Evolutionary conservation across 495 filamentous ascomycete species (phyloP).

Genomic region (Aspergillus carlsbadensis): DNA sequence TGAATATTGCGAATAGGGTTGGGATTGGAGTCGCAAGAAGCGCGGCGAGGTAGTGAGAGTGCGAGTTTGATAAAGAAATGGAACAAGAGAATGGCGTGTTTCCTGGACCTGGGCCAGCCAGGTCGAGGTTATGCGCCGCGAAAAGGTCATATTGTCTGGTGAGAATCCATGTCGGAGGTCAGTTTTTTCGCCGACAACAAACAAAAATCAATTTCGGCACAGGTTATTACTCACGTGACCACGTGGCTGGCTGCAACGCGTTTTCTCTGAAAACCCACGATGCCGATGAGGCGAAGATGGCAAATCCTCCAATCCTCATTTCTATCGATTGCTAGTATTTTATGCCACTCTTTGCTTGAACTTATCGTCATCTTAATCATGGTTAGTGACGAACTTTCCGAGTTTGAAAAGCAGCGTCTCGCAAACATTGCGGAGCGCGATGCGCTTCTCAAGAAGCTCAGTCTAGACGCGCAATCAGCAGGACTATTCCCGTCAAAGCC

Average conservation of each 20-base stretch:
- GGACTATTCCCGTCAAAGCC: slow-evolving; percentile 49
- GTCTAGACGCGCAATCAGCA: slow-evolving; percentile 51
- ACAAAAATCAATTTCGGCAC: neutral
- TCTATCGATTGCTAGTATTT: neutral
- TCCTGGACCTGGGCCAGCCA: slow-evolving; percentile 23
- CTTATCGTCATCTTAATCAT: slow-evolving; percentile 7
- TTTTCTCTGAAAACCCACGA: slow-evolving; percentile 2
- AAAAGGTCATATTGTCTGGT: slow-evolving; percentile 4
- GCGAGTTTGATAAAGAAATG: slow-evolving; percentile 72
- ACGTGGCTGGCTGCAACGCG: slow-evolving; percentile 17
- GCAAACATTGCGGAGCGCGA: slow-evolving; percentile 75
- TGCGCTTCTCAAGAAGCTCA: slow-evolving; percentile 60
- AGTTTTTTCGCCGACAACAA: neutral
- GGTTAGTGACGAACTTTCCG: slow-evolving; percentile 46
- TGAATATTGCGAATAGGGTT: slow-evolving; percentile 8
- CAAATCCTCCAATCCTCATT: neutral
- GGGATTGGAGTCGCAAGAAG: slow-evolving; percentile 16
- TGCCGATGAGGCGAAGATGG: neutral
- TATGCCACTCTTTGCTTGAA: neutral
- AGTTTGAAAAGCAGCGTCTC: slow-evolving; percentile 68
- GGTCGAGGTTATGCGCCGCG: slow-evolving; percentile 17
- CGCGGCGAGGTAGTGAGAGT: slow-evolving; percentile 41
- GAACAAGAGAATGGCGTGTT: slow-evolving; percentile 36
- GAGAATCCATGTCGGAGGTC: neutral
- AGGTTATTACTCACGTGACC: slow-evolving; percentile 13